phyloP scores from a whole-genome alignment of 306 rosid species.

The Oxytropis ochrocephala region DNA sequence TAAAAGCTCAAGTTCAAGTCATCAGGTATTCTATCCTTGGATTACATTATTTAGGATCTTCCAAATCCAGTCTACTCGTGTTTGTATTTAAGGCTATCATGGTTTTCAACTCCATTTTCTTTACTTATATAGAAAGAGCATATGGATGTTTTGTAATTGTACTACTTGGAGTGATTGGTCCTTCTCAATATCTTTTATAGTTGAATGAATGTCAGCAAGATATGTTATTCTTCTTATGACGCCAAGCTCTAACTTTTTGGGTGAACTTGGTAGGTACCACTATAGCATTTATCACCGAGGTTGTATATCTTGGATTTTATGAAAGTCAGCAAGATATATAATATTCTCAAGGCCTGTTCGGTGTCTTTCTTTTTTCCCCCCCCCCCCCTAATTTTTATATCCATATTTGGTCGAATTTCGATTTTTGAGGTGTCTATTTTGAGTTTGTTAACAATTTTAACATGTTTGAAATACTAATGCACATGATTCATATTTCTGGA shows the following conservation, averaged over 20 bases:
- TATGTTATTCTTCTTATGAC: background rate
- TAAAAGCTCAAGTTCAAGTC: conserved; percentile 99
- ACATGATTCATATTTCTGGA: background rate
- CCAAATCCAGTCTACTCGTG: background rate
- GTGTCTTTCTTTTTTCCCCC: background rate
- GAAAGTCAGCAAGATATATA: background rate
- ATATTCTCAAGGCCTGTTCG: background rate
- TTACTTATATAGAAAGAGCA: background rate
- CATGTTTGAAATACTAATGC: background rate
- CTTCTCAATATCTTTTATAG: background rate
- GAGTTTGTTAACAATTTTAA: background rate
- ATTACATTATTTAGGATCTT: background rate
- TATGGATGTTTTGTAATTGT: background rate
- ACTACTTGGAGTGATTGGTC: background rate
- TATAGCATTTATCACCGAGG: background rate
- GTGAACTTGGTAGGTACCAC: background rate
- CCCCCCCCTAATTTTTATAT: background rate
- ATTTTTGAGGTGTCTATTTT: background rate
- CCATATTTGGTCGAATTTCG: background rate
- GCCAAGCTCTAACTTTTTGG: background rate
- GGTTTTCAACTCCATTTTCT: conserved; percentile 2
- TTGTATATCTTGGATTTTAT: background rate
- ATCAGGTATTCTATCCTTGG: conserved; percentile 59
- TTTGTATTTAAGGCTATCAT: background rate
- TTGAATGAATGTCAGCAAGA: background rate